phyloP scores from a whole-genome alignment of 1,284 basidiomycete species.

The Apiotrichum akiyoshidainum region DNA sequence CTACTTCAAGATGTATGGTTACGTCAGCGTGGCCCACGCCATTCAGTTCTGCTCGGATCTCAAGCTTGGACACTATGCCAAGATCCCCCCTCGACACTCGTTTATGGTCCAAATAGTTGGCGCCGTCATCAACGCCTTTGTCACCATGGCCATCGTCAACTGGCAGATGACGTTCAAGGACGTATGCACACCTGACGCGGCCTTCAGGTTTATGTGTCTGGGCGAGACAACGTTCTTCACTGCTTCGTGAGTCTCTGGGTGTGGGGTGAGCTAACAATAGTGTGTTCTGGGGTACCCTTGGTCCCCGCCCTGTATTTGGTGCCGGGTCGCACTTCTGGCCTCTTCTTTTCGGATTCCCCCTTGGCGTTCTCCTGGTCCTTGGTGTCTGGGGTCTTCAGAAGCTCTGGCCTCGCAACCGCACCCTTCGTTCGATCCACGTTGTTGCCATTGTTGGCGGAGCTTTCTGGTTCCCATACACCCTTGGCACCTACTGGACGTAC shows the following conservation, averaged over 20 bases:
- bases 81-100: slow-evolving; percentile 50
- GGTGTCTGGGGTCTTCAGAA: slow-evolving; percentile 41
- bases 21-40: slow-evolving; percentile 58
- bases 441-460: slow-evolving; percentile 14
- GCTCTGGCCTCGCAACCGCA: slow-evolving; percentile 2
- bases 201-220: slow-evolving; percentile 27
- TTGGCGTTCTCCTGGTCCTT: slow-evolving; percentile 57
- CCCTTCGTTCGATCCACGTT: slow-evolving; percentile 16
- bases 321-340: slow-evolving; percentile 60
- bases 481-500: slow-evolving; percentile 1
- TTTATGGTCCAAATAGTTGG: slow-evolving; percentile 68
- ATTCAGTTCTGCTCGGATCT: slow-evolving; percentile 55
- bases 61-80: slow-evolving; percentile 50
- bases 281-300: slow-evolving; percentile 74
- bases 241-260: background rate
- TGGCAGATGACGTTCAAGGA: slow-evolving; percentile 27
- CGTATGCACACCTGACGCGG: slow-evolving; percentile 27
- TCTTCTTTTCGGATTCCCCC: slow-evolving; percentile 64
- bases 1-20: slow-evolving; percentile 47
- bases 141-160: slow-evolving; percentile 26
- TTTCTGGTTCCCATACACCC: background rate
- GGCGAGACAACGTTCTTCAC: slow-evolving; percentile 11
- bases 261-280: background rate
- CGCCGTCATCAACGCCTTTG: slow-evolving; percentile 55
- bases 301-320: slow-evolving; percentile 68